These are phyloP conservation scores for Emericellopsis cladophorae DNA, from an alignment of 2,329 filamentous ascomycete species.

Conservation along the genomic window DNA sequence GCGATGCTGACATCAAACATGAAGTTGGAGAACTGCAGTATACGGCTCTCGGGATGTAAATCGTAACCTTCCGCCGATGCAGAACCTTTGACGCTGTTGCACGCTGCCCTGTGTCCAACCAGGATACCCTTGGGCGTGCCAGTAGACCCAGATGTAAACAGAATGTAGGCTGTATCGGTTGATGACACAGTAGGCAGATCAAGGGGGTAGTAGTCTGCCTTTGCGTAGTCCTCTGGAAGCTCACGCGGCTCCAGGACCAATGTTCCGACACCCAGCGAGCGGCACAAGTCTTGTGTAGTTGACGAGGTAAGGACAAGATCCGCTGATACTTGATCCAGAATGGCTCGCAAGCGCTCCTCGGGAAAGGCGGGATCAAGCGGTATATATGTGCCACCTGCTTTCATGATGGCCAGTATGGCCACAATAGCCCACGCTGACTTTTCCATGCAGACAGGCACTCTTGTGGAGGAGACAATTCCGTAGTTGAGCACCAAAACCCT, in stretches of 20 bases:
- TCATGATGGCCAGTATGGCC: conserved; percentile 5
- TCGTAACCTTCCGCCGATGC: too few relatives aligned
- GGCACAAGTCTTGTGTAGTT: not conserved
- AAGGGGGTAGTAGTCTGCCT: not conserved
- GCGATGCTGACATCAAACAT: conserved; percentile 4
- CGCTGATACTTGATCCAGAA: conserved; percentile 1
- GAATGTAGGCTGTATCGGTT: not conserved
- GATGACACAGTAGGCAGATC: not conserved
- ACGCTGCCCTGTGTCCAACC: not conserved
- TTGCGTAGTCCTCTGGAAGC: not conserved
- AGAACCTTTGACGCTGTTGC: not conserved
- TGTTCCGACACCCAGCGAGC: too few relatives aligned
- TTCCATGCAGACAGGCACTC: conserved; percentile 5
- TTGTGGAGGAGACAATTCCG: not conserved
- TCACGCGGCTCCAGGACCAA: too few relatives aligned
- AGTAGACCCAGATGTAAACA: conserved; percentile 2
- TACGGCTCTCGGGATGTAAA: not conserved
- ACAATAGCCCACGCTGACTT: conserved; percentile 5
- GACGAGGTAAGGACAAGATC: not conserved
- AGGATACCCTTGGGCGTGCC: conserved; percentile 3
- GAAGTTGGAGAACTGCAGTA: conserved; percentile 5
- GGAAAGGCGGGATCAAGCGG: conserved; percentile 5
- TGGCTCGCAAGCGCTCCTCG: not conserved
- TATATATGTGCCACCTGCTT: conserved; percentile 5
- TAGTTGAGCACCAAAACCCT: not conserved